Conservation (phyloP, 441 rosid species). For the Corymbia calophylla region DNA sequence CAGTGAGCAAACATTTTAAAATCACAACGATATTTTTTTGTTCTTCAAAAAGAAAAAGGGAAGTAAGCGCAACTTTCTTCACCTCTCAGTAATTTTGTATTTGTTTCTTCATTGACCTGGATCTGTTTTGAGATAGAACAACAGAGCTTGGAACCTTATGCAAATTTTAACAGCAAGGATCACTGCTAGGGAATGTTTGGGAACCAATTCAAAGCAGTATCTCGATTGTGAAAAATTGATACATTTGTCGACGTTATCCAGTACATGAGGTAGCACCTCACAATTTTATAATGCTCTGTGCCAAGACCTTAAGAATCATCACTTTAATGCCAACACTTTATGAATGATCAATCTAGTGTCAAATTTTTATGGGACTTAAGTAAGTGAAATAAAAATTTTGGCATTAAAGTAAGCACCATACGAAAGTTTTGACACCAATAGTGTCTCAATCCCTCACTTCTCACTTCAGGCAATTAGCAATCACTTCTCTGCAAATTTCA, state of each 20-base stretch:
- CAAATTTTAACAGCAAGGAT: neutral
- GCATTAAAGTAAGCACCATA: accelerated
- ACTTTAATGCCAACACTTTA: neutral
- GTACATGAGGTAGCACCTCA: neutral
- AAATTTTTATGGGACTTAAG: neutral
- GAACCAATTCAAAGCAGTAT: neutral
- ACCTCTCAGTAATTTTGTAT: neutral
- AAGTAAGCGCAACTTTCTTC: neutral
- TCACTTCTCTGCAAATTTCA: neutral
- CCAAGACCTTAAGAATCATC: neutral
- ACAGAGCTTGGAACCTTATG: neutral
- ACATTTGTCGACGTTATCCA: neutral
- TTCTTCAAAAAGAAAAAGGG: neutral
- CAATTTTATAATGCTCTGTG: neutral
- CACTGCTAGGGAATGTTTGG: neutral
- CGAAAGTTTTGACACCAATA: accelerated
- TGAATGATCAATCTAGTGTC: neutral
- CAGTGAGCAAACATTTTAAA: neutral
- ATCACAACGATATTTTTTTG: neutral
- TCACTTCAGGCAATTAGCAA: neutral
- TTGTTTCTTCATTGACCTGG: neutral
- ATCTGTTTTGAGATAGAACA: neutral
- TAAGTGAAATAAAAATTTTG: neutral
- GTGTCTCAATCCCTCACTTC: neutral
- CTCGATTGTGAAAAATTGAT: neutral